Base-by-base conservation (phyloP, 768 basidiomycete genomes). In the Panus rudis region DNA sequence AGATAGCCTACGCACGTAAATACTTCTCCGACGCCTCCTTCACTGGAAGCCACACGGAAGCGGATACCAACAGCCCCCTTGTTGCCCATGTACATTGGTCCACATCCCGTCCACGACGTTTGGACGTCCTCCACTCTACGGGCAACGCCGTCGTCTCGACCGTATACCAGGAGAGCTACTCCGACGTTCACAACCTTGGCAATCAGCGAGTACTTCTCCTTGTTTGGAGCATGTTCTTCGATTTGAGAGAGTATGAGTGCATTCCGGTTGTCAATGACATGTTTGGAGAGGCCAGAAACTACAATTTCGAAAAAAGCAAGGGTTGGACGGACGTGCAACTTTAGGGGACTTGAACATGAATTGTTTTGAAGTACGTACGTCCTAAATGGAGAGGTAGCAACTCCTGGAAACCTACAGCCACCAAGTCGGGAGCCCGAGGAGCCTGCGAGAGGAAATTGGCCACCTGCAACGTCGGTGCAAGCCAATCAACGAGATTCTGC, bases 321-420 rank as follows among this genome's bases (percentile, higher is more conserved):
- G n/a, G n/a, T n/a, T n/a, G 31, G 16, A 44, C 12, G 28, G 23
- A 22, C 38, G 47, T 22, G 57, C 42, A 38, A 37, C 30, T 32
- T 34, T 33, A 13, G 41, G 42, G 28, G 20, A 22, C 26, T 19
- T 47, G 41, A 31, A n/a, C n/a, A n/a, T n/a, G n/a, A n/a, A n/a
- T n/a, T n/a, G n/a, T n/a, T n/a, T n/a, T n/a, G n/a, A n/a, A n/a
- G n/a, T 42, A 79, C 85, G 53, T 63, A 91, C 86, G 72, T 48
- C 87, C 84, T 30, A 92, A 79, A 58, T 93, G 88, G 3, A 98
- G 71, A 5, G 92, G 92, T 11, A 94, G 70, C 20, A 96, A 71
- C 60, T 98, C 94, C 60, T 98, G 94, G 51, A 96, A 92, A 2
- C 90, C 91, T 41, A 97, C 84, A 5, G 83, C 92, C 31, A 94